Percentiles rank a stretch among this genome's conserved stretches.
phyloP scores from a whole-genome alignment of 345 rosid species.

The Lepidium africanum region DNA sequence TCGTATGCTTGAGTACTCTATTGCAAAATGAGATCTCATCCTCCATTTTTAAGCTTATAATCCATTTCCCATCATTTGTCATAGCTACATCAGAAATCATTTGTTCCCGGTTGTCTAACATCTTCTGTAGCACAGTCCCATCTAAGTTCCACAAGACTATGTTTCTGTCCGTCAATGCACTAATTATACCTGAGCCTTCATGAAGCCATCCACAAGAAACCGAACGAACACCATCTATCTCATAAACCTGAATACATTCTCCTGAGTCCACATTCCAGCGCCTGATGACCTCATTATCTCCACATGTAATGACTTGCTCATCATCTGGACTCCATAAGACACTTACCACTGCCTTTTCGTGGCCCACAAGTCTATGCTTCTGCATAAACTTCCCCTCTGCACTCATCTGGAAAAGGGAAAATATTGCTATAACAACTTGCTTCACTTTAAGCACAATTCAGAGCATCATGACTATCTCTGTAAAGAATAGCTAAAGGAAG shows the following conservation, averaged over 20 bases:
- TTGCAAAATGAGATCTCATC: conserved; percentile 33
- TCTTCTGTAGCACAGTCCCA: conserved; percentile 37
- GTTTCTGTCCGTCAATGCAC: conserved; percentile 39
- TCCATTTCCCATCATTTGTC: conserved; percentile 47
- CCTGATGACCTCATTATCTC: conserved; percentile 41
- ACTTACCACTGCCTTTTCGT: conserved; percentile 36
- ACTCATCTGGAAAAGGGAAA: conserved; percentile 26
- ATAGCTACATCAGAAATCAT: conserved; percentile 47
- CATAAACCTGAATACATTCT: conserved; percentile 34
- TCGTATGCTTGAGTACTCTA: conserved; percentile 37
- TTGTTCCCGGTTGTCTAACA: conserved; percentile 34
- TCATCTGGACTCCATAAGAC: conserved; percentile 60
- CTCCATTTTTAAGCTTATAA: conserved; percentile 32
- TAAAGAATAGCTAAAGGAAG: conserved; percentile 35
- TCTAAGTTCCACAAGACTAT: conserved; percentile 51
- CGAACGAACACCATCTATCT: conserved; percentile 33
- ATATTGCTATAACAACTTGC: too few relatives aligned
- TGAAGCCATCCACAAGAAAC: conserved; percentile 65
- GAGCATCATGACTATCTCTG: too few relatives aligned
- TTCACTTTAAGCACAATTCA: too few relatives aligned
- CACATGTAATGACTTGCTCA: conserved; percentile 50
- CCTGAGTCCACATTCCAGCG: conserved; percentile 54
- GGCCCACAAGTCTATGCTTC: conserved; percentile 42
- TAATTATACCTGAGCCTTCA: conserved; percentile 40
- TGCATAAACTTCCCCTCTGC: conserved; percentile 20